Evolutionary conservation across 2,329 filamentous ascomycete genomes (phyloP).

Genomic region (Sporothrix dimorphospora): DNA sequence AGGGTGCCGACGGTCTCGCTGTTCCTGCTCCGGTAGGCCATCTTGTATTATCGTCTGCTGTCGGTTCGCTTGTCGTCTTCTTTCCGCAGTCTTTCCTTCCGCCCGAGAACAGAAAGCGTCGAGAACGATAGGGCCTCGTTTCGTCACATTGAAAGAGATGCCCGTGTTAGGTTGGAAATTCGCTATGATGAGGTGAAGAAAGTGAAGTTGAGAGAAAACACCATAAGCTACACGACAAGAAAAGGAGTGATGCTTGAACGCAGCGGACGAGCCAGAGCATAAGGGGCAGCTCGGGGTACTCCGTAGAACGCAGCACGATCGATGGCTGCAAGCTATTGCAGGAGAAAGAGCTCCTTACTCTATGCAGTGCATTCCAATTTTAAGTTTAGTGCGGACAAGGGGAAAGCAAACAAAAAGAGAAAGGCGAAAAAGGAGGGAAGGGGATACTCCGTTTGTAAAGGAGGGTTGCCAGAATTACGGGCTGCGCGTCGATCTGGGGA

Average conservation of each 20-base stretch:
- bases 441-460: not conserved
- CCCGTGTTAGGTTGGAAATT: not conserved
- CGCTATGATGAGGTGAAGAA: not conserved
- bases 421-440: not conserved
- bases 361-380: not conserved
- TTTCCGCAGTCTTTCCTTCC: not conserved
- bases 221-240: not conserved
- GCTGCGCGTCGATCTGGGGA: conserved; percentile 11
- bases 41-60: not conserved
- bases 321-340: conserved; percentile 7
- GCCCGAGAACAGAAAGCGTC: too few relatives aligned
- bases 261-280: not conserved
- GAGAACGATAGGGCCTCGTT: not conserved
- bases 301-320: conserved; percentile 5
- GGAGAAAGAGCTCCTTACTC: not conserved
- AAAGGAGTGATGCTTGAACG: not conserved
- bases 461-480: not conserved
- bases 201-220: not conserved
- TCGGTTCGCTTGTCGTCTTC: not conserved
- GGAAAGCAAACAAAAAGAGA: not conserved
- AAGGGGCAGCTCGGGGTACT: not conserved
- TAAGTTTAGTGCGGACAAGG: not conserved
- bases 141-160: not conserved
- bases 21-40: not conserved
- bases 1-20: conserved; percentile 35